Evolutionary conservation across 2,329 filamentous ascomycete species (phyloP).

Genomic region (Drechslerella stenobrocha): DNA sequence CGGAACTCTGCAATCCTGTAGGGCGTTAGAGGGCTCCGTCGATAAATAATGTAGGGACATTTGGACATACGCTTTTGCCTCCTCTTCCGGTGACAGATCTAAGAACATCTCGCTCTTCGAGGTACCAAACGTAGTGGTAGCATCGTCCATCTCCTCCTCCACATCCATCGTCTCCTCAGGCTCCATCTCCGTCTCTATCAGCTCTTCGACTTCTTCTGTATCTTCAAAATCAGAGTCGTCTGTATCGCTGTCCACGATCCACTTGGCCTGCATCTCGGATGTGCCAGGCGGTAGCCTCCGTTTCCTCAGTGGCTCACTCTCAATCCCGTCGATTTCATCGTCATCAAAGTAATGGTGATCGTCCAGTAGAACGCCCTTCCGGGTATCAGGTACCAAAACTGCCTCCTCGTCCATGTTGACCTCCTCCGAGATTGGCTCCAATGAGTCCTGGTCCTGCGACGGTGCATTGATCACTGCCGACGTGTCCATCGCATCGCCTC

Average conservation of each 20-base stretch:
- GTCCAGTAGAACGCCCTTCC: constrained; percentile 86
- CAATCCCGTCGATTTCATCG: constrained; percentile 65
- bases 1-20: constrained; percentile 72
- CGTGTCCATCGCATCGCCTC: constrained; percentile 67
- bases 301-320: constrained; percentile 62
- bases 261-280: constrained; percentile 89
- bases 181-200: constrained; percentile 50
- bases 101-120: constrained; percentile 89
- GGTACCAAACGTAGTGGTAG: constrained; percentile 68
- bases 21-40: background rate
- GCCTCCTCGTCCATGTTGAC: constrained; percentile 73
- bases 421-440: constrained; percentile 82
- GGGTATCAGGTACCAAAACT: constrained; percentile 56
- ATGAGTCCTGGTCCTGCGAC: constrained; percentile 76
- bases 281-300: constrained; percentile 86
- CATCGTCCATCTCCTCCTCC: constrained; percentile 64
- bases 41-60: background rate
- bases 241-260: constrained; percentile 77
- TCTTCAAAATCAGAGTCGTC: constrained; percentile 81
- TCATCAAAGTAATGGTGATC: constrained; percentile 99
- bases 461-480: constrained; percentile 69
- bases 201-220: constrained; percentile 65
- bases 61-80: constrained; percentile 57
- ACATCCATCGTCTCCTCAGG: constrained; percentile 57
- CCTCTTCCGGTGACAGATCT: constrained; percentile 77